Base-by-base conservation (phyloP, 2,329 filamentous ascomycete species). In the Nemania sp. region DNA sequence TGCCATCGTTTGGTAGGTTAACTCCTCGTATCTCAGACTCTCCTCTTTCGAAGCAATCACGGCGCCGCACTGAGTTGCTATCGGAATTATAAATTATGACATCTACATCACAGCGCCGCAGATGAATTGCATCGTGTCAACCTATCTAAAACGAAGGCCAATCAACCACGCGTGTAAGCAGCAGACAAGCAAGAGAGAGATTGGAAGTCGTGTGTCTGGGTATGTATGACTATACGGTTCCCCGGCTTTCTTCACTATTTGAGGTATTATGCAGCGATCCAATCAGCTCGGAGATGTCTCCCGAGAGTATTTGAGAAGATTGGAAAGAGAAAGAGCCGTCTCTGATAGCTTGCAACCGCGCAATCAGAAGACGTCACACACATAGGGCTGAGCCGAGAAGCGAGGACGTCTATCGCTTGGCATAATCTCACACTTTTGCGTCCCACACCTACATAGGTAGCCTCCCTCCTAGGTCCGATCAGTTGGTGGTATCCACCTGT, bases 381-480 rank as follows among this genome's bases (percentile, higher is more conserved):
- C 18, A 42, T 59, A 54, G 54, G 50, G 52, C 52, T 60, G 47
- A 52, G 21, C 29, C 29, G 35, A 50, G 51, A 37, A 50, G 45
- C 57, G 45, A 43, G 40, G 48, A 42, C 57, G n/a, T n/a, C 3
- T 29, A 50, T 20, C 21, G 18, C 39, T 50, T 21, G 45, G 45
- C 50, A 29, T 37, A 47, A 20, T 51, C 50, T 29, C 43, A 47
- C 11, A 29, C 25, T 29, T n/a, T 29, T 7, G n/a, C 48, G 21
- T 21, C 45, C 32, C 25, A 32, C 29, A n/a, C 45, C 3, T 29
- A n/a, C n/a, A n/a, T n/a, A n/a, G n/a, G n/a, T n/a, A n/a, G n/a
- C n/a, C n/a, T n/a, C n/a, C n/a, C n/a, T n/a, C n/a, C n/a, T n/a
- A n/a, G 18, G 18, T 32, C 34, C 34, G 21, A 34, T 35, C 20